Evolutionary conservation across 1,284 basidiomycete genomes (phyloP), one percentile per base, ranked within the genome.

Genomic region (Meripilus lineatus): DNA sequence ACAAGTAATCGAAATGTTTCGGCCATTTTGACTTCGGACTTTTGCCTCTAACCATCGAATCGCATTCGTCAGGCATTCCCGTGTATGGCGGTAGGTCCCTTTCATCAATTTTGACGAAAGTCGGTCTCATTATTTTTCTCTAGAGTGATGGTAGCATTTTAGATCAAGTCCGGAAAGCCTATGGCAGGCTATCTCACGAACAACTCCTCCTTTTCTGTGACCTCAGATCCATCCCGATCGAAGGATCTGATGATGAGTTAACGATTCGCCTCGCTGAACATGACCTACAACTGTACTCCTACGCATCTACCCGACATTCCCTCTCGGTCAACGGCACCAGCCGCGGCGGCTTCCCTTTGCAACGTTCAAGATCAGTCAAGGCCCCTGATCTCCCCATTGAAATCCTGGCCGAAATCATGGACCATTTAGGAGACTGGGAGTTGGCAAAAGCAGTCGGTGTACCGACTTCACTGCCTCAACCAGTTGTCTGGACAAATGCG

Each of bases 381-480:
- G 68, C 71, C 2, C 74, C 75, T 20, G 77, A 81, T 58, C 70
- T 90, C 11, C 87, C 87, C 1, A 70, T 82, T 38, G 88, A 91
- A 59, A 73, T 90, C 33, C 65, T 90, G 25, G 80, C 82, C 6
- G 76, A 83, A 42, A 88, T 90, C 49, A 66, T 90, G 62, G 83
- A 89, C 50, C 75, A 80, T 52, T 63, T 89, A 8, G 83, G 80
- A 11, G 83, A 89, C 58, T 92, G 88, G 84, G 85, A 89, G 54
- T 77, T 92, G 14, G 73, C 81, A 17, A 81, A 79, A 48, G 82
- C 89, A 8, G 76, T 91, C 23, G 79, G 81, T 21, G 65, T 89
- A 1, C 83, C 81, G 14, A 85, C 84, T 3, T 78, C 78, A 20
- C 59, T 90, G 2, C 64, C 75, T 3, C 71, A 71, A 18, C 87